Evolutionary conservation across 225 moss, liverwort and hornwort genomes (phyloP), one percentile per base, ranked within the genome.

Genomic region (Pseudisothecium myosuroides): DNA sequence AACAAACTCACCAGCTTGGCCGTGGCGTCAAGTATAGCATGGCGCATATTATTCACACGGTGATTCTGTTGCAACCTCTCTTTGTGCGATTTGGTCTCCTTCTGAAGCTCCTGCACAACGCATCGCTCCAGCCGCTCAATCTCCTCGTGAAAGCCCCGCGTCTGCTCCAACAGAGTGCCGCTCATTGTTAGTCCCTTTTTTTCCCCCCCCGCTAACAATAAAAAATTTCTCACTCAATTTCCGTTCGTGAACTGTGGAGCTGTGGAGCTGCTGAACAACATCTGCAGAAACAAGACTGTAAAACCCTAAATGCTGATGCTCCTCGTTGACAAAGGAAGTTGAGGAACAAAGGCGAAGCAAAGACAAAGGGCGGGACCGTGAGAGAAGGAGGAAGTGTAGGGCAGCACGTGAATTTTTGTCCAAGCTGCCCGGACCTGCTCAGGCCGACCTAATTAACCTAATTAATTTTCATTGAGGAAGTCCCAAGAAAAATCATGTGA

Each of bases 41-140:
- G 96, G 78, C 96, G 93, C 99, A 99, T 99, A 76, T 99, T 97
- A 81, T 97, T 97, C 67, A 99, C 99, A 56, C 99, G 96, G 34
- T 99, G 99, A 73, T 97, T 90, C 91, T 99, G 97, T 62, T 99
- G 96, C 95, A 99, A 83, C 59, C 96, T 90, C 88, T 98, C 97
- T 83, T 94, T 96, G 91, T 97, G 97, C 87, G 97, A 94, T 87
- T 97, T 99, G 27, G 97, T 94, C 83, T 97, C 98, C 86, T 93
- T 94, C 92, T 97, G 98, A 41, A 98, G 93, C 89, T 98, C 98
- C 95, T 96, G 95, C 89, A 98, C 97, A 22, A 98, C 85, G 58
- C 96, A 91, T 91, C 96, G 93, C 88, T 97, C 97, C 91, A 97
- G 89, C 86, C 94, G 93, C 93, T 98, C 98, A 66, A 93, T 87